Evolutionary conservation across 2,329 filamentous ascomycete species (phyloP).

Genomic region (Leptoxyphium fumago): DNA sequence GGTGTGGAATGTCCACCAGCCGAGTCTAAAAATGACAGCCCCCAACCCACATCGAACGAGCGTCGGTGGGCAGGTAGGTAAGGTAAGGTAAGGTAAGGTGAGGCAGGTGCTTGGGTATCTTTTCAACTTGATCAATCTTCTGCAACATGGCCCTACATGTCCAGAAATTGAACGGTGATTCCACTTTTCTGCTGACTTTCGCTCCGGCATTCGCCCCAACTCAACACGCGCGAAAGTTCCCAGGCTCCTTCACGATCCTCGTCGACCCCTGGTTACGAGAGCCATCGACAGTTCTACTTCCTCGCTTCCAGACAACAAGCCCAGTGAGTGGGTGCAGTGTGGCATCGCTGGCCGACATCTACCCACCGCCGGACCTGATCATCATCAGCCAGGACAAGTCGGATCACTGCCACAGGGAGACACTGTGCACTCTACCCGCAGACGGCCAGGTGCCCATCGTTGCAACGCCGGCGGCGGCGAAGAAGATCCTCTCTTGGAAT

Average conservation of each 20-base stretch:
- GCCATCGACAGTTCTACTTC: conserved; percentile 44
- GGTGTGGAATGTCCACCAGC: too few relatives aligned
- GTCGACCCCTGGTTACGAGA: conserved; percentile 58
- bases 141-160: conserved; percentile 46
- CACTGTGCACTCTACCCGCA: conserved; percentile 47
- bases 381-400: conserved; percentile 47
- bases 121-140: neutral
- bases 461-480: conserved; percentile 50
- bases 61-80: neutral
- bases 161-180: conserved; percentile 49
- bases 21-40: too few relatives aligned
- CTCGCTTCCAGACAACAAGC: conserved; percentile 44
- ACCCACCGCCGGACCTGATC: conserved; percentile 39
- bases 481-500: conserved; percentile 51
- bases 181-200: conserved; percentile 51
- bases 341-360: conserved; percentile 39
- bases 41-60: too few relatives aligned
- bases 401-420: conserved; percentile 57
- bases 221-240: conserved; percentile 23
- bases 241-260: conserved; percentile 48
- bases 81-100: neutral
- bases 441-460: conserved; percentile 46
- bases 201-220: conserved; percentile 35
- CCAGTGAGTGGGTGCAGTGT: conserved; percentile 44
- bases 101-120: neutral